Conservation (phyloP, 2,329 filamentous ascomycete genomes). For the Alternaria triticina region DNA sequence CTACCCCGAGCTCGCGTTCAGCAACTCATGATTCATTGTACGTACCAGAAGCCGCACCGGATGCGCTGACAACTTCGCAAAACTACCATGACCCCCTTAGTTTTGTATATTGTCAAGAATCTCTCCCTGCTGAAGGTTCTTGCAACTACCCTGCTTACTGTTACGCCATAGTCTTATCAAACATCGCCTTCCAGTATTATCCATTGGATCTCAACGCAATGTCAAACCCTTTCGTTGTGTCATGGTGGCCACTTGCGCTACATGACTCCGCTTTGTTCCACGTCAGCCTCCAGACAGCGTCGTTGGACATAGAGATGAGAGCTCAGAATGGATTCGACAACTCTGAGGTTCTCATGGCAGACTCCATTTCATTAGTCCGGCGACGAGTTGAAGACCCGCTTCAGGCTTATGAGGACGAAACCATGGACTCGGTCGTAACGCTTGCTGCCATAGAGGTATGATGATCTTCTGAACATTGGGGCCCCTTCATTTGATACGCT, state of each 20-base stretch:
- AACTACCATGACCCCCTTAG: background rate
- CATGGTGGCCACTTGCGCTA: conserved; percentile 66
- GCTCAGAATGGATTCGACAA: conserved; percentile 60
- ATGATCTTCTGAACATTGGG: conserved; percentile 6
- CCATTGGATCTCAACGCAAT: conserved; percentile 60
- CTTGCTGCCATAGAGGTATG: conserved; percentile 64
- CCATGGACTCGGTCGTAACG: conserved; percentile 64
- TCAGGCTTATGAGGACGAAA: conserved; percentile 61
- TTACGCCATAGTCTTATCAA: conserved; percentile 57
- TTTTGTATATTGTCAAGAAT: background rate
- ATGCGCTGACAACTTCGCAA: background rate
- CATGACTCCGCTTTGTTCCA: conserved; percentile 64
- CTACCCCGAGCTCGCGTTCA: conserved; percentile 60
- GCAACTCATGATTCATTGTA: conserved; percentile 64
- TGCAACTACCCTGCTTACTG: background rate
- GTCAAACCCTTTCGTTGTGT: conserved; percentile 65
- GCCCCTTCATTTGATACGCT: background rate
- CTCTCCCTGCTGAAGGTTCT: background rate
- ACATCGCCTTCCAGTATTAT: conserved; percentile 67
- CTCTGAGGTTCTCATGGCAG: conserved; percentile 64
- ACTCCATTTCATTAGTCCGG: conserved; percentile 61
- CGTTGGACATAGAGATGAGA: conserved; percentile 60
- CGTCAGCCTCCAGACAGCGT: conserved; percentile 65
- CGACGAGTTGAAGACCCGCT: conserved; percentile 56
- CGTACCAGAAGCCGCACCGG: conserved; percentile 20